Percentiles rank a stretch among this genome's conserved stretches.
Evolutionary conservation across 2,329 filamentous ascomycete species (phyloP).

Genomic region (Dendryphion nanum): DNA sequence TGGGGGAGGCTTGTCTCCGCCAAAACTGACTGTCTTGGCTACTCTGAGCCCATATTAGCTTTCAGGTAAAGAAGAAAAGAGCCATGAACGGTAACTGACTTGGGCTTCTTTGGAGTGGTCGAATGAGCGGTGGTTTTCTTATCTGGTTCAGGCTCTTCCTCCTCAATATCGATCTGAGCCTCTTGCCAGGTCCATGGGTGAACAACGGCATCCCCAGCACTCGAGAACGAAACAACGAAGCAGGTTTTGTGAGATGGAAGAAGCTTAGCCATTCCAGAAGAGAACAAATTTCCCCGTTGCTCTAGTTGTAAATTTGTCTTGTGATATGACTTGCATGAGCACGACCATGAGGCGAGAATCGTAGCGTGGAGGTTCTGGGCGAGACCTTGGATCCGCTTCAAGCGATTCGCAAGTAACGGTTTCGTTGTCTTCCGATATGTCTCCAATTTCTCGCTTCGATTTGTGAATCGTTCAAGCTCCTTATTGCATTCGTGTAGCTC

Average conservation of each 20-base stretch:
- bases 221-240: conserved; percentile 36
- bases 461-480: conserved; percentile 38
- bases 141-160: conserved; percentile 18
- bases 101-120: conserved; percentile 11
- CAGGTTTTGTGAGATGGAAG: conserved; percentile 16
- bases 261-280: conserved; percentile 14
- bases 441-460: conserved; percentile 38
- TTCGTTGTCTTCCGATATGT: conserved; percentile 32
- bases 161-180: conserved; percentile 31
- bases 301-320: conserved; percentile 35
- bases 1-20: conserved; percentile 23
- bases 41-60: conserved; percentile 17
- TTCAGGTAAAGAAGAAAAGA: no score
- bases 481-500: conserved; percentile 40
- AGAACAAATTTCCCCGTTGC: conserved; percentile 24
- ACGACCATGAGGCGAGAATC: conserved; percentile 31
- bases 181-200: conserved; percentile 31
- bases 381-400: conserved; percentile 35
- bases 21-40: conserved; percentile 35
- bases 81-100: conserved; percentile 15
- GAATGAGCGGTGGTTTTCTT: no score
- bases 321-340: conserved; percentile 33
- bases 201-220: conserved; percentile 8
- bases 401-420: conserved; percentile 30
- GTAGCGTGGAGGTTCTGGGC: conserved; percentile 31